Evolutionary conservation across 2,329 filamentous ascomycete species (phyloP).

Genomic region (Hypoxylon sp.): DNA sequence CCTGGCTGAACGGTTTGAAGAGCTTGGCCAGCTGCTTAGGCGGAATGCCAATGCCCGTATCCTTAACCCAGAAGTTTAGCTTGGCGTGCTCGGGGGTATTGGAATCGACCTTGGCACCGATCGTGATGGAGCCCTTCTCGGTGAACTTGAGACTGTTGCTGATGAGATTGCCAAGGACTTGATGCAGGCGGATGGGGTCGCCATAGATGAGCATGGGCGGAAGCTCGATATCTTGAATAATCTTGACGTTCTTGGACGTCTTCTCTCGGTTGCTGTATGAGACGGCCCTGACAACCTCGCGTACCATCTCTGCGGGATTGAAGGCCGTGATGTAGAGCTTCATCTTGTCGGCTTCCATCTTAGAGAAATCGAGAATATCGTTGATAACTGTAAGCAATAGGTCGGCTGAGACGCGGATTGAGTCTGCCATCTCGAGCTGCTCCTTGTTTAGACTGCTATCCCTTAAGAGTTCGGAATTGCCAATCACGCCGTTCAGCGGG

Average conservation of each 20-base stretch:
- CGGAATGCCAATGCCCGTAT: conserved; percentile 91
- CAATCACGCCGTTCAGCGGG: conserved; percentile 87
- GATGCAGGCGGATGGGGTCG: conserved; percentile 71
- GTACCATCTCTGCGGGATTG: conserved; percentile 71
- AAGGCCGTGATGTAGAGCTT: conserved; percentile 78
- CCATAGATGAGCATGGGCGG: conserved; percentile 77
- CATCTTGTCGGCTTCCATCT: conserved; percentile 88
- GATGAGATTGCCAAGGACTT: conserved; percentile 82
- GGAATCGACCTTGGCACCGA: conserved; percentile 75
- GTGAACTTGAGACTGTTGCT: conserved; percentile 96
- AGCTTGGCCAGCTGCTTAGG: conserved; percentile 82
- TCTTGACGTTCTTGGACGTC: conserved; percentile 67
- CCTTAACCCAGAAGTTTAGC: conserved; percentile 84
- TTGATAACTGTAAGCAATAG: conserved; percentile 92
- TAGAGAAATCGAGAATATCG: conserved; percentile 94
- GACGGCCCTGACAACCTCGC: conserved; percentile 70
- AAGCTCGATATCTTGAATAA: conserved; percentile 74
- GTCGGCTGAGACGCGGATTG: conserved; percentile 85
- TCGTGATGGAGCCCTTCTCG: conserved; percentile 83
- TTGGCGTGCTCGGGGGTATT: conserved; percentile 76
- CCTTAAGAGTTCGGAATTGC: conserved; percentile 83
- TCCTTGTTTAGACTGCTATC: conserved; percentile 79
- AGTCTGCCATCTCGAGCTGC: conserved; percentile 85
- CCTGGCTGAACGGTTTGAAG: conserved; percentile 92
- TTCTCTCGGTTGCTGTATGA: conserved; percentile 72